Conservation (phyloP, 2,329 filamentous ascomycete species). For the Fusarium sp. region DNA sequence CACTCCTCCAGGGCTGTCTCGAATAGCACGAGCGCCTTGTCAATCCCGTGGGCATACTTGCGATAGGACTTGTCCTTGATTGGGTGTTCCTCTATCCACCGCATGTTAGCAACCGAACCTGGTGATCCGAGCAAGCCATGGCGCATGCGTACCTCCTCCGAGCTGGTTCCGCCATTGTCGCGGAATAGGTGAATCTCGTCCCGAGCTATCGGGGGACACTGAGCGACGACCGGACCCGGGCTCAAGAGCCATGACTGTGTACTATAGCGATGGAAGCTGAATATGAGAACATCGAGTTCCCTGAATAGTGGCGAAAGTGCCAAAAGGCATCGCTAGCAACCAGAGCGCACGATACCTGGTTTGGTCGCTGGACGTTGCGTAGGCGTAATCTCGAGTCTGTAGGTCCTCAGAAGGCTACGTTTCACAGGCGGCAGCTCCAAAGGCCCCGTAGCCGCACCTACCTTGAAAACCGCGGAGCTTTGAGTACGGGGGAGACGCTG, state of each 20-base stretch:
- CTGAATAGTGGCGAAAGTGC: constrained; percentile 19
- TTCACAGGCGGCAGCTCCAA: constrained; percentile 29
- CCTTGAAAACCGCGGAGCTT: constrained; percentile 22
- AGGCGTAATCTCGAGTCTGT: constrained; percentile 31
- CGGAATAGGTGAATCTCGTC: constrained; percentile 79
- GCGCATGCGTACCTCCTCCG: constrained; percentile 74
- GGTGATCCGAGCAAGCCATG: not conserved
- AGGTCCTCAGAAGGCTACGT: constrained; percentile 45
- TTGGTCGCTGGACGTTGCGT: constrained; percentile 16
- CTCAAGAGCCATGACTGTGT: constrained; percentile 72
- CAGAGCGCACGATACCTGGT: constrained; percentile 9
- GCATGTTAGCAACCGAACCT: constrained; percentile 16
- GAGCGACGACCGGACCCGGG: constrained; percentile 67
- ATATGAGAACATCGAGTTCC: constrained; percentile 39
- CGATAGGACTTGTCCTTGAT: constrained; percentile 79
- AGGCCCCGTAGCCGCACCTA: constrained; percentile 10
- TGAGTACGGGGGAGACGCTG: not conserved
- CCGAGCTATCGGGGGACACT: constrained; percentile 84
- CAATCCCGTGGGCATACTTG: constrained; percentile 89
- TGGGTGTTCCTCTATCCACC: constrained; percentile 62
- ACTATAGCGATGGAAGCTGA: constrained; percentile 30
- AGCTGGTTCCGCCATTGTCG: constrained; percentile 83
- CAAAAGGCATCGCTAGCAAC: constrained; percentile 32
- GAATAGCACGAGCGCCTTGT: constrained; percentile 88
- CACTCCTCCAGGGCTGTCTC: constrained; percentile 96